Evolutionary conservation across 768 basidiomycete species (phyloP), one percentile per base, ranked within the genome.

Genomic region (Amanita fuliginea): DNA sequence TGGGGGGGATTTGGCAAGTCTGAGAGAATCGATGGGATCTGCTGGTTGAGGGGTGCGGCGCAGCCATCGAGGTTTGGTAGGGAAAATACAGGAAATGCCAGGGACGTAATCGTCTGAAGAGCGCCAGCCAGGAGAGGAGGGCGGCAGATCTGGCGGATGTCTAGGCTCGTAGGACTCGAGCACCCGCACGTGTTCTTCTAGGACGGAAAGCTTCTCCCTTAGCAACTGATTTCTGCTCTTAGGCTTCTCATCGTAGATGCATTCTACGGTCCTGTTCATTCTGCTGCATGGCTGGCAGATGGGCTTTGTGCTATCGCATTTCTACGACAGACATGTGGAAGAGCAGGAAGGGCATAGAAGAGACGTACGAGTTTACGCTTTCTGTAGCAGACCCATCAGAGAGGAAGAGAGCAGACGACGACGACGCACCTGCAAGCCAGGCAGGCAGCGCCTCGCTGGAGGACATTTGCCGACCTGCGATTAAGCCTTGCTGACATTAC

Each of bases 301-400:
- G 13, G 80, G 80, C 35, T 76, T 75, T 21, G 59, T 60, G 14
- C 78, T 78, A 56, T 80, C 77, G 58, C 80, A 83, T 75, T 77
- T 75, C 80, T 82, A 54, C 9, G 33, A 40, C n/a, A 42, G 26
- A 44, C 19, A 50, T 39, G 14, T 42, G 21, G 39, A 46, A 40
- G 11, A 43, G 35, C 45, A 42, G 13, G 33, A 49, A 30, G 16
- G 24, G 36, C 11, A 30, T 35, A 43, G 16, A 16, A 21, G n/a
- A 30, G 14, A 42, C 69, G 51, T 55, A 74, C 73, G 57, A 74
- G 57, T 54, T 74, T 74, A 47, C 71, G 62, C 56, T 70, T 67
- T 53, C 73, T 74, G 34, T 6, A 35, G 46, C 22, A 14, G 19
- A 7, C 14, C n/a, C 6, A 36, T 37, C 34, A 37, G n/a, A 3